Percentiles rank a stretch among this genome's conserved stretches.
These are phyloP conservation scores for Carex kokanica DNA, from an alignment of 176 grass and related monocot species.

Conservation along the genomic window DNA sequence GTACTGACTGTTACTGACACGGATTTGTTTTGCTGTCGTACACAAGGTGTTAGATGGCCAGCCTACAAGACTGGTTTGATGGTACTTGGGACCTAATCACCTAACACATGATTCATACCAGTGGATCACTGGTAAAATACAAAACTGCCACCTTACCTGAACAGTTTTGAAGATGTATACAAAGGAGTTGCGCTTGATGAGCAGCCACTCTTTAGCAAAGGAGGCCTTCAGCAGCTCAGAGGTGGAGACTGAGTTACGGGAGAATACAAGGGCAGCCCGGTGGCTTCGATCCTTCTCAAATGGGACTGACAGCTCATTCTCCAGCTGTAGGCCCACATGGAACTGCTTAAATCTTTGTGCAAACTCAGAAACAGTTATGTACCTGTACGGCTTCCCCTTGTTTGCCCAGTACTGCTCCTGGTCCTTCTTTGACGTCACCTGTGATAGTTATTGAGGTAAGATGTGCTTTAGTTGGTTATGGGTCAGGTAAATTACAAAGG, in stretches of 20 bases:
- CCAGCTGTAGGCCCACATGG: conserved; percentile 72
- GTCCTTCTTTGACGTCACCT: conserved; percentile 97
- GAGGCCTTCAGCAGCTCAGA: conserved; percentile 78
- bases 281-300: conserved; percentile 73
- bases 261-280: conserved; percentile 85
- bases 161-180: conserved; percentile 93
- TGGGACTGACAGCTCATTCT: conserved; percentile 74
- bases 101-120: not conserved
- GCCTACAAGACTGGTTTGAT: not conserved
- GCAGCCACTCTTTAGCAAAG: conserved; percentile 93
- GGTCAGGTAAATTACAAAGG: not conserved
- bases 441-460: conserved; percentile 6
- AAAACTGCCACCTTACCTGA: conserved; percentile 39
- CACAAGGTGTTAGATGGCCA: not conserved
- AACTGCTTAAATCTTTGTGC: conserved; percentile 52
- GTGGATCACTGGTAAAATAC: not conserved
- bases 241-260: conserved; percentile 56
- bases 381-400: conserved; percentile 62
- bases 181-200: conserved; percentile 95
- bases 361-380: conserved; percentile 83
- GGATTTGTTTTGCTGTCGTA: not conserved
- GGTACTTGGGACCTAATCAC: not conserved
- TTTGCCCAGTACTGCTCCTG: conserved; percentile 95
- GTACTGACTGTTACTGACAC: not conserved
- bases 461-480: not conserved